Conservation (phyloP, 169 alveolate genomes). For the Neospora caninum region DNA sequence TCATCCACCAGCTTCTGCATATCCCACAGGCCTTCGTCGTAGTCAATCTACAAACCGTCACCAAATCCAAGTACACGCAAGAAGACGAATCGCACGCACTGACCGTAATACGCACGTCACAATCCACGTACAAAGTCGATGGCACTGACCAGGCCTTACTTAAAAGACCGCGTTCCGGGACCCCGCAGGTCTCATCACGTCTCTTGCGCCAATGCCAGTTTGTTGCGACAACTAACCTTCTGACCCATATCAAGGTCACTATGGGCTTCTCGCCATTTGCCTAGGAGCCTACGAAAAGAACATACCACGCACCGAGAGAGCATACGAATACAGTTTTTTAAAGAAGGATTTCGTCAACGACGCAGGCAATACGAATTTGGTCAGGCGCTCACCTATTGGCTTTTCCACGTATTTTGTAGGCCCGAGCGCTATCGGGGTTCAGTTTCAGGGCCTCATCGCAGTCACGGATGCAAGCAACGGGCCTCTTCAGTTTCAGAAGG, state of each 20-base stretch:
- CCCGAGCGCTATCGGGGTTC: constrained; percentile 80
- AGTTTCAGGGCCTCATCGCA: constrained; percentile 79
- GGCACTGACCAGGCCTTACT: too few species aligned
- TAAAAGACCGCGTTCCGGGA: too few species aligned
- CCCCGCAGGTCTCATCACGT: not conserved
- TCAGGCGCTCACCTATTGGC: constrained; percentile 72
- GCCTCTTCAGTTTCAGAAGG: constrained; percentile 73
- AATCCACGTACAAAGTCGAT: too few species aligned
- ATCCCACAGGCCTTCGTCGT: constrained; percentile 81
- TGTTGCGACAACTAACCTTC: constrained; percentile 58
- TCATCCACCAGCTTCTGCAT: constrained; percentile 80
- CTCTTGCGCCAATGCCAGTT: too few species aligned
- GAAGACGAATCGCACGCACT: not conserved
- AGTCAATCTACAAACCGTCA: constrained; percentile 69
- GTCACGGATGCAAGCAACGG: constrained; percentile 78
- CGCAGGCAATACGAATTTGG: not conserved
- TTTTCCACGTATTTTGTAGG: constrained; percentile 76
- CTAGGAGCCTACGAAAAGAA: constrained; percentile 66
- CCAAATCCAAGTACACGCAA: not conserved
- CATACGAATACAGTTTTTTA: too few species aligned
- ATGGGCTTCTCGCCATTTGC: constrained; percentile 80
- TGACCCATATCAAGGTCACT: constrained; percentile 81
- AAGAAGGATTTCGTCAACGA: not conserved
- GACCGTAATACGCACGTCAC: not conserved
- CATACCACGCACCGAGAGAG: not conserved